Conservation (phyloP, 371 early-diverging fungal genomes). For the Rhizopus sp. region DNA sequence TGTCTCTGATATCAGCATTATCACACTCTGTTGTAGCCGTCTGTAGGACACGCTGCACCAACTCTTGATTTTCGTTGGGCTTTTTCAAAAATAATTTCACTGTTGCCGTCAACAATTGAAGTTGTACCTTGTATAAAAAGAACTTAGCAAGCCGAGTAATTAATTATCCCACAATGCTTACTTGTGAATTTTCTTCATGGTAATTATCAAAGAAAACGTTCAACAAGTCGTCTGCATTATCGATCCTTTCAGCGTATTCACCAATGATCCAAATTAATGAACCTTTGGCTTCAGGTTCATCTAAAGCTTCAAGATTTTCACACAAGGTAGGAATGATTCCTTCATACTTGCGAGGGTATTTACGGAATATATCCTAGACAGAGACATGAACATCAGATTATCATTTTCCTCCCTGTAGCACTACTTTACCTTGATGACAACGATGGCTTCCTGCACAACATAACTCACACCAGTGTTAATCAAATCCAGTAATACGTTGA, state of each 20-base stretch:
- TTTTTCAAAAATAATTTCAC: constrained; percentile 92
- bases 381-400: not conserved
- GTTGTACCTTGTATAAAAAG: constrained; percentile 66
- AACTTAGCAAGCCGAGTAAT: constrained; percentile 51
- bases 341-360: constrained; percentile 91
- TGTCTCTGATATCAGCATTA: constrained; percentile 94
- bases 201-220: constrained; percentile 72
- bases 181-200: constrained; percentile 69
- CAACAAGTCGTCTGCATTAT: constrained; percentile 83
- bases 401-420: not conserved
- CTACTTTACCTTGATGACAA: constrained; percentile 77
- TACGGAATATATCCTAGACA: constrained; percentile 86
- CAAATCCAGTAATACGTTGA: constrained; percentile 85
- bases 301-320: constrained; percentile 81
- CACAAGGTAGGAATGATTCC: constrained; percentile 79
- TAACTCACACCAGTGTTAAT: constrained; percentile 90
- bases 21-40: constrained; percentile 88
- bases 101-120: constrained; percentile 83
- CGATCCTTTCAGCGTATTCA: constrained; percentile 92
- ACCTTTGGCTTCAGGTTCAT: constrained; percentile 92
- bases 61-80: constrained; percentile 84
- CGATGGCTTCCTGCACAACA: constrained; percentile 90
- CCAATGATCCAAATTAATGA: constrained; percentile 96
- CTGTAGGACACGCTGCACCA: constrained; percentile 87
- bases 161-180: constrained; percentile 30